A percentile compares a stretch with the other conserved stretches of the same genome.
Evolutionary conservation across 2,329 filamentous ascomycete genomes (phyloP).

Genomic region (Madurella fahalii): DNA sequence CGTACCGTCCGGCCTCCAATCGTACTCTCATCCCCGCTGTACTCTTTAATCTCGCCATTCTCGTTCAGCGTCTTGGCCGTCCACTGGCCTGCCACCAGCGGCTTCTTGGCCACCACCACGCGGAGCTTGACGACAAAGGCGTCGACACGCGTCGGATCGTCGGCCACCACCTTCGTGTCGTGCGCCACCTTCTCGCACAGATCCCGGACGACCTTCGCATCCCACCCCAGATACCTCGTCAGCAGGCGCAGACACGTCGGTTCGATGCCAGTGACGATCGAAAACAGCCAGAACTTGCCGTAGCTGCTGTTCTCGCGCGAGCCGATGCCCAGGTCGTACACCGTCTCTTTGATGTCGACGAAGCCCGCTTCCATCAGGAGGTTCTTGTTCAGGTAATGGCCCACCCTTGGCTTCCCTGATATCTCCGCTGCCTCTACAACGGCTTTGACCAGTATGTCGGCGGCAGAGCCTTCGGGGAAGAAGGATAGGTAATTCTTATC

Average conservation of each 20-base stretch:
- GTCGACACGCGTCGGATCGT: slow-evolving; percentile 41
- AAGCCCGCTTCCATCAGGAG: slow-evolving; percentile 48
- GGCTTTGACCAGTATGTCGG: slow-evolving; percentile 40
- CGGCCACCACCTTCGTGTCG: slow-evolving; percentile 47
- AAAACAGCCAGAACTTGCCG: slow-evolving; percentile 52
- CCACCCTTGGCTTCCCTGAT: slow-evolving; percentile 43
- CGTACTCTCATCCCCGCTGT: slow-evolving; percentile 28
- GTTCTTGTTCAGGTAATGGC: slow-evolving; percentile 43
- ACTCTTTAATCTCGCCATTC: slow-evolving; percentile 21
- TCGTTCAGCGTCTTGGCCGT: slow-evolving; percentile 26
- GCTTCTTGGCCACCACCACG: slow-evolving; percentile 49
- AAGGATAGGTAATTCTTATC: slow-evolving; percentile 35
- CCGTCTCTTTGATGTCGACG: slow-evolving; percentile 45
- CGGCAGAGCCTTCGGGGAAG: slow-evolving; percentile 44
- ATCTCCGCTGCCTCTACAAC: slow-evolving; percentile 40
- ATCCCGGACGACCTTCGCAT: slow-evolving; percentile 43
- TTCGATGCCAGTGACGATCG: slow-evolving; percentile 49
- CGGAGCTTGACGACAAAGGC: slow-evolving; percentile 45
- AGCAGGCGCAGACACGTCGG: slow-evolving; percentile 46
- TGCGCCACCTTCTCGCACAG: slow-evolving; percentile 45
- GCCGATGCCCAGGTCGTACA: slow-evolving; percentile 47
- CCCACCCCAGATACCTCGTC: slow-evolving; percentile 51
- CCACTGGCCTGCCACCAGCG: slow-evolving; percentile 31
- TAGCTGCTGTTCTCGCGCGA: slow-evolving; percentile 41
- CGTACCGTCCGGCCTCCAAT: slow-evolving; percentile 22